phyloP scores from a whole-genome alignment of 2,329 filamentous ascomycete species.

The Chrysoporthe deuterocubensis region DNA sequence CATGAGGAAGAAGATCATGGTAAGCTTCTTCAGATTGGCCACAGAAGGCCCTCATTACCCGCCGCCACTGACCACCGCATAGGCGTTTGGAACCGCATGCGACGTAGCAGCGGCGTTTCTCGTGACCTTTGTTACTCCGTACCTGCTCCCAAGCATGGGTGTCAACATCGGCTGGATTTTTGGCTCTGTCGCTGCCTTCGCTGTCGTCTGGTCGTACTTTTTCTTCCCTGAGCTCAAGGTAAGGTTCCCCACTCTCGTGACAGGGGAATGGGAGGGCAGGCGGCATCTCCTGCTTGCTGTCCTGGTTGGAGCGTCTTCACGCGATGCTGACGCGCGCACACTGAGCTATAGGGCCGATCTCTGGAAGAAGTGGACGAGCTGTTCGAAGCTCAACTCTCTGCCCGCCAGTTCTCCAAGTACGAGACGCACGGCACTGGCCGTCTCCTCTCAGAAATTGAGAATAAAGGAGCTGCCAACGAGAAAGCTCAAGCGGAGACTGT shows the following conservation, averaged over 20 bases:
- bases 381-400: conserved; percentile 16
- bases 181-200: conserved; percentile 15
- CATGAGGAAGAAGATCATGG: conserved; percentile 23
- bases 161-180: conserved; percentile 22
- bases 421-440: conserved; percentile 20
- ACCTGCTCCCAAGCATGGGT: conserved; percentile 18
- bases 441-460: neutral
- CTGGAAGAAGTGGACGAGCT: conserved; percentile 26
- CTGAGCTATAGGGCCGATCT: conserved; percentile 3
- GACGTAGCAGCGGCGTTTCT: conserved; percentile 23
- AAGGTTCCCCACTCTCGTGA: neutral
- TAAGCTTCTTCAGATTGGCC: neutral
- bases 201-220: conserved; percentile 17
- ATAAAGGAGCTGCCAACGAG: neutral
- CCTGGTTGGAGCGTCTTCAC: neutral
- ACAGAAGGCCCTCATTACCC: neutral
- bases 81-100: conserved; percentile 16
- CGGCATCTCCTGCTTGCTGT: neutral
- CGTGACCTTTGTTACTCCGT: conserved; percentile 24
- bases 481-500: no score
- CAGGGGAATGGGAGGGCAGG: no score
- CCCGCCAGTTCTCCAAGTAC: conserved; percentile 18
- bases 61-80: neutral
- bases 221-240: conserved; percentile 26
- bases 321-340: neutral